phyloP scores from a whole-genome alignment of 805 yeast genomes.

The Nakazawaea holstii region DNA sequence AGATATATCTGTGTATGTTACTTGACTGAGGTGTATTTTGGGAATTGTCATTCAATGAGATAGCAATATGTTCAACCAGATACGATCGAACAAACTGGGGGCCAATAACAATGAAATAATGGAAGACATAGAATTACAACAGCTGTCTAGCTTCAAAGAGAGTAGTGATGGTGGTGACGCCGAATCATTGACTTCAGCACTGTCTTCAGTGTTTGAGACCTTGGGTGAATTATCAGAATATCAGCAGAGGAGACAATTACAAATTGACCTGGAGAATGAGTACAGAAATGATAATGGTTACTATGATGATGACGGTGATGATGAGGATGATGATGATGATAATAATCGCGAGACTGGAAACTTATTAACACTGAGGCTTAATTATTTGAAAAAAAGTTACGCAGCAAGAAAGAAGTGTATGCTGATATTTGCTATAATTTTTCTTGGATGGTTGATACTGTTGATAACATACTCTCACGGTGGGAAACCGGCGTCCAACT shows the following conservation, averaged over 20 bases:
- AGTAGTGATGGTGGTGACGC: not conserved
- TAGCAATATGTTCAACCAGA: not conserved
- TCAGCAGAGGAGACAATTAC: not conserved
- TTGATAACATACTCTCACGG: constrained; percentile 19
- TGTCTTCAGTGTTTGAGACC: constrained; percentile 13
- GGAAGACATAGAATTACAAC: constrained; percentile 9
- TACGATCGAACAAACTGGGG: not conserved
- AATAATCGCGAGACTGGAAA: not conserved
- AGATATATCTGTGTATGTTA: not conserved
- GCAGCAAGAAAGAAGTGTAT: constrained; percentile 9
- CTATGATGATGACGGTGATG: not conserved
- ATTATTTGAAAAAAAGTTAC: not conserved
- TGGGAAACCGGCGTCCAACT: not conserved
- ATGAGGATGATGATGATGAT: not conserved
- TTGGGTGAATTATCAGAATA: constrained; percentile 21
- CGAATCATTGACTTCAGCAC: constrained; percentile 6
- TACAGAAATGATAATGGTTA: not conserved
- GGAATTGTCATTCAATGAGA: not conserved
- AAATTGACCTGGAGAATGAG: too few species aligned
- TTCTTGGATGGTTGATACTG: constrained; percentile 22
- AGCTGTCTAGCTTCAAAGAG: not conserved
- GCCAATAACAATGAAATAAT: not conserved
- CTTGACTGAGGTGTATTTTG: too few species aligned
- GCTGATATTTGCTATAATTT: constrained; percentile 13
- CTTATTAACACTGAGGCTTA: not conserved